A percentile compares a stretch with the other conserved stretches of the same genome.
Conservation (phyloP, 2,329 filamentous ascomycete species). For the Thelonectria olida region DNA sequence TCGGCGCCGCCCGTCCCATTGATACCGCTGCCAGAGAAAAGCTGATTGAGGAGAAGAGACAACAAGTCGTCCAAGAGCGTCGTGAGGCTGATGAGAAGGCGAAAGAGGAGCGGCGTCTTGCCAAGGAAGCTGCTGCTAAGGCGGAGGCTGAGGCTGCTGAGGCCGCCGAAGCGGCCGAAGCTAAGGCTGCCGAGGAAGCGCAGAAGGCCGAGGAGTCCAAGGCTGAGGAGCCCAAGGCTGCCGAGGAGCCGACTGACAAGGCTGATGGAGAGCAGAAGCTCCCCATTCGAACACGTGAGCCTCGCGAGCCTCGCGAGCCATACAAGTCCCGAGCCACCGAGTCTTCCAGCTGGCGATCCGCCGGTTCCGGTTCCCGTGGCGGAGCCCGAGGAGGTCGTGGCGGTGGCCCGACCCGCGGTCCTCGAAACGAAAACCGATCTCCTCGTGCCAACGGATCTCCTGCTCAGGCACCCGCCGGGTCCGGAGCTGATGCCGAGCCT, state of each 20-base stretch:
- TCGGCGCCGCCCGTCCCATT: slow-evolving; percentile 92
- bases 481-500: slow-evolving; percentile 41
- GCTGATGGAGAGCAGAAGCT: slow-evolving; percentile 58
- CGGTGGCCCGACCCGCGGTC: slow-evolving; percentile 52
- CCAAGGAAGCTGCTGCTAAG: slow-evolving; percentile 65
- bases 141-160: slow-evolving; percentile 51
- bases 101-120: slow-evolving; percentile 75
- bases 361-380: slow-evolving; percentile 59
- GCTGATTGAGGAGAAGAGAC: slow-evolving; percentile 88
- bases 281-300: slow-evolving; percentile 47
- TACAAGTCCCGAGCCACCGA: slow-evolving; percentile 66
- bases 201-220: slow-evolving; percentile 43
- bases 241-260: slow-evolving; percentile 31
- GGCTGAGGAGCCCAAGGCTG: slow-evolving; percentile 38
- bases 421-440: slow-evolving; percentile 56
- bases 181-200: slow-evolving; percentile 39
- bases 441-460: slow-evolving; percentile 60
- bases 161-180: slow-evolving; percentile 43
- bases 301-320: slow-evolving; percentile 49
- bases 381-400: slow-evolving; percentile 56
- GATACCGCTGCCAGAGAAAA: slow-evolving; percentile 91
- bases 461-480: slow-evolving; percentile 47
- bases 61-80: slow-evolving; percentile 80
- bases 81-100: slow-evolving; percentile 87
- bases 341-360: slow-evolving; percentile 68